phyloP scores from a whole-genome alignment of 805 yeast species.

The Wickerhamomyces rabaulensis region DNA sequence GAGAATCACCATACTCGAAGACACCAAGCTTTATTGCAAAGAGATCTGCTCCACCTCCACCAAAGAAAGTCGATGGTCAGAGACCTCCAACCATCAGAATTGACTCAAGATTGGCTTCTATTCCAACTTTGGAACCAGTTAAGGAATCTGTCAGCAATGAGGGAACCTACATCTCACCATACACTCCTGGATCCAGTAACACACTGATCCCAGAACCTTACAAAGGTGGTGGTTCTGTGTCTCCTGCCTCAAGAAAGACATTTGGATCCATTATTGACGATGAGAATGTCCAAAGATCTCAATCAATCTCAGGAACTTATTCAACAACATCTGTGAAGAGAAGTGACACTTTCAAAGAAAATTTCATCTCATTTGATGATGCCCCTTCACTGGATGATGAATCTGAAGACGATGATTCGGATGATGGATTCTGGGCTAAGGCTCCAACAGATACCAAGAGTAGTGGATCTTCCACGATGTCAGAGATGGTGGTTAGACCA shows the following conservation, averaged over 20 bases:
- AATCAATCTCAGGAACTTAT: neutral
- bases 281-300: neutral
- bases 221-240: slow-evolving; percentile 20
- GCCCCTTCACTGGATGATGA: slow-evolving; percentile 50
- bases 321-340: neutral
- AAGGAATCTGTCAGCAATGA: slow-evolving; percentile 20
- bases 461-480: slow-evolving; percentile 24
- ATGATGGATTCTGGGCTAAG: slow-evolving; percentile 59
- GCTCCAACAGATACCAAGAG: slow-evolving; percentile 24
- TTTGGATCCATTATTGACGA: slow-evolving; percentile 6
- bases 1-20: slow-evolving; percentile 66
- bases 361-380: slow-evolving; percentile 66
- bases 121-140: slow-evolving; percentile 17
- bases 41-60: slow-evolving; percentile 71
- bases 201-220: slow-evolving; percentile 39
- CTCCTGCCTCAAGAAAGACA: slow-evolving; percentile 19
- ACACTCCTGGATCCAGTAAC: slow-evolving; percentile 38
- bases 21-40: slow-evolving; percentile 57
- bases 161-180: slow-evolving; percentile 28
- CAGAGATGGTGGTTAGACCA: slow-evolving; percentile 77
- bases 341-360: slow-evolving; percentile 62
- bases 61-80: slow-evolving; percentile 22
- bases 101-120: slow-evolving; percentile 3
- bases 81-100: slow-evolving; percentile 7
- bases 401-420: slow-evolving; percentile 37